Evolutionary conservation across 208 protist genomes (phyloP), one percentile per base, ranked within the genome.

Genomic region (Novymonas esmeraldas): DNA sequence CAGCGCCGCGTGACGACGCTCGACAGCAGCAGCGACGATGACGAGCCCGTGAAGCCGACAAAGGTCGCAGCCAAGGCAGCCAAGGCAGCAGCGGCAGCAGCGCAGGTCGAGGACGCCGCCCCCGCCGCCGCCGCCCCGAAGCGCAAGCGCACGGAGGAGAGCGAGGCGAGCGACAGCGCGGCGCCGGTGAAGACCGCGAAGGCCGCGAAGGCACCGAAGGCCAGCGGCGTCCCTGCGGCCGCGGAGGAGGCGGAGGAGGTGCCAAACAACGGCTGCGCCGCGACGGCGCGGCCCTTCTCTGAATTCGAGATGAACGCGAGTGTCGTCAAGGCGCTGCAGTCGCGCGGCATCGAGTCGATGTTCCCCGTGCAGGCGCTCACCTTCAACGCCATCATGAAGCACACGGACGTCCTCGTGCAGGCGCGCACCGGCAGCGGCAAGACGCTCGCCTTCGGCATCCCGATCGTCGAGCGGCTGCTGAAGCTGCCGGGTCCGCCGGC

Each of bases 391-490:
- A 98, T 99, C 72, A 92, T 94, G 78, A 86, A 87, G 42, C 93
- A 94, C 29, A 78, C 72, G 46, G 94, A 98, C 69, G 79, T 98
- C 16, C 68, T 98, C 16, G 93, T 93, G 39, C 84, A 95, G 70
- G 92, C 95, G 2, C 82, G 93, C 41, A 98, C 97, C 28, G 97
- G 97, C 29, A 97, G 87, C 71, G 97, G 97, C 58, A 98, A 98
- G 75, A 98, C 97, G n/a, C 85, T 98, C 28, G 93, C 95, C 20
- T 98, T 98, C 69, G 88, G 84, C 58, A 93, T 98, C 44, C 95
- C 97, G 29, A 93, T 91, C 31, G 73, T 98, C 3, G 84, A 97
- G 80, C 81, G 81, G 24, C 79, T 98, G 7, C 49, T 70, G 26
- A 74, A 82, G 63, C 60, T 76, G 65, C 29, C 34, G 44, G 20